Base-by-base conservation (phyloP, 106 monocot species). In the Dendrobium nobile region DNA sequence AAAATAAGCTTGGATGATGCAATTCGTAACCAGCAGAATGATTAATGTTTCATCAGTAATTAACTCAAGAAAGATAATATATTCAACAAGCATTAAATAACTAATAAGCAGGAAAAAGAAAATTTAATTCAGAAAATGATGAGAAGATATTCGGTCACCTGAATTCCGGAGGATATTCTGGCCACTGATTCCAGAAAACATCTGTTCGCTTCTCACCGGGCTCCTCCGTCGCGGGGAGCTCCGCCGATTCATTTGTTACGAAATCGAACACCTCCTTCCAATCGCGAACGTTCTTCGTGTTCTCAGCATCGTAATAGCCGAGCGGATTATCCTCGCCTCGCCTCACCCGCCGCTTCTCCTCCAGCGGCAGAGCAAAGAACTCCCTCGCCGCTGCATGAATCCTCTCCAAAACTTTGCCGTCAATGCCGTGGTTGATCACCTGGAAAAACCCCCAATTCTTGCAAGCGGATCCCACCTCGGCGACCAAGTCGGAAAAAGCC, bases 381-480 rank as follows among this genome's bases (percentile, higher is more conserved):
- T 77, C 84, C 75, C 41, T 83, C 65, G 88, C 82, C 7, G 77
- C 85, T 45, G 75, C 73, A 58, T 74, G 85, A 0, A 85, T 19
- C 4, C 81, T 40, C 58, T 83, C 80, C 16, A 86, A 47, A 10
- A 86, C 78, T 37, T 82, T 83, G 9, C 10, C 0, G 1, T 79
- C 81, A 45, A 94, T 84, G 18, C 93, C 93, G 67, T 91, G 93
- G 82, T 89, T 88, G 77, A 85, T 54, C 80, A 89, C 89, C 79
- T 89, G 89, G 85, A 94, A 94, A 84, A 94, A 89, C 0, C 93
- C 93, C 91, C 89, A 94, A 4, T 81, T 84, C 33, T 74, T 80
- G 84, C 89, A 88, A 5, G 89, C 89, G 20, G 59, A 79, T 27
- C 80, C 86, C 9, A 94, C 80, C 77, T 84, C 79, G 15, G 79